A percentile compares a stretch with the other conserved stretches of the same genome.
Evolutionary conservation across 2,329 filamentous ascomycete species (phyloP).

Genomic region (Aotearoamyces nothofagi): DNA sequence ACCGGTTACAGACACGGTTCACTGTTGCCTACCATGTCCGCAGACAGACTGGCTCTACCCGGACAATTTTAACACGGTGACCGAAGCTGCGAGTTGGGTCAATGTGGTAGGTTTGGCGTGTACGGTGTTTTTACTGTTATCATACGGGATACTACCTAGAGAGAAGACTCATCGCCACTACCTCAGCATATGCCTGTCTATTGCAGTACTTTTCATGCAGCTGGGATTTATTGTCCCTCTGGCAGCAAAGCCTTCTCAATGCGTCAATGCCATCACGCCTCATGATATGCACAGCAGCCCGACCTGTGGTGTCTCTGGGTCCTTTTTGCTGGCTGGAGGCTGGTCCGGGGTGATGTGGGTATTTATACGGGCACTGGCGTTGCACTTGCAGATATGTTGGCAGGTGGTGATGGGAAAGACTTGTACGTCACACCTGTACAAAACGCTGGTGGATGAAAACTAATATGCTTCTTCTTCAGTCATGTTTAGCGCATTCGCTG

Average conservation of each 20-base stretch:
- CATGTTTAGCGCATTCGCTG: constrained; percentile 68
- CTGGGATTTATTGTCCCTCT: constrained; percentile 85
- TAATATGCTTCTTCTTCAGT: too few relatives aligned
- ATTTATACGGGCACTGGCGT: constrained; percentile 75
- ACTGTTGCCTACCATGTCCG: constrained; percentile 85
- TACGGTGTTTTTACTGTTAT: constrained; percentile 62
- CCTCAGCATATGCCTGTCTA: constrained; percentile 71
- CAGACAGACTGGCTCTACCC: constrained; percentile 62
- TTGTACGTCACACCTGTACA: too few relatives aligned
- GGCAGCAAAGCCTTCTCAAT: constrained; percentile 63
- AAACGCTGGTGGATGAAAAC: too few relatives aligned
- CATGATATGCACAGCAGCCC: constrained; percentile 75
- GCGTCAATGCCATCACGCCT: constrained; percentile 80
- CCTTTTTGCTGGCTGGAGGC: constrained; percentile 74
- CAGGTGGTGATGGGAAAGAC: constrained; percentile 74
- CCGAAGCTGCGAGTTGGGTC: constrained; percentile 63
- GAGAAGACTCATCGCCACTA: constrained; percentile 91
- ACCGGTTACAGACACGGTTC: constrained; percentile 30
- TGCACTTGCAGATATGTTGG: constrained; percentile 98
- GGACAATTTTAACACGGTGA: constrained; percentile 42
- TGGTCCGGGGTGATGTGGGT: constrained; percentile 80
- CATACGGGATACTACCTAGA: constrained; percentile 66
- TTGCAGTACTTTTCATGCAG: constrained; percentile 69
- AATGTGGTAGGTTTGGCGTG: constrained; percentile 60
- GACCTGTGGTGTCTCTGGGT: constrained; percentile 77